Conservation (phyloP, 2,329 filamentous ascomycete genomes). For the Chaetomiaceae sp. region DNA sequence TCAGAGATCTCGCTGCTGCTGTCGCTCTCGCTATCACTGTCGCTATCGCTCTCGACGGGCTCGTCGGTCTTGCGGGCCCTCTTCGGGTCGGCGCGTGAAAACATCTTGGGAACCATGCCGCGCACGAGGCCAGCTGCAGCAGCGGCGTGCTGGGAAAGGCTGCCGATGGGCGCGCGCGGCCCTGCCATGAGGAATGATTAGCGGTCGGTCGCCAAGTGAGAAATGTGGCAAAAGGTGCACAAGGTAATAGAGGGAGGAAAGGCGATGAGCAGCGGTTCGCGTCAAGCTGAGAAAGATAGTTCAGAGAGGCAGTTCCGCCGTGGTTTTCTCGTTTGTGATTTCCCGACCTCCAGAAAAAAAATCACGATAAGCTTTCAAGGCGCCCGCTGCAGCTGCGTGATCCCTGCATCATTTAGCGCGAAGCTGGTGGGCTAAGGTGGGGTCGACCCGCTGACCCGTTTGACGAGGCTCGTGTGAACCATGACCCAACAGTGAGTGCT, state of each 20-base stretch:
- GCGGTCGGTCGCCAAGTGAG: background rate
- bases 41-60: conserved; percentile 13
- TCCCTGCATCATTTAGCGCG: background rate
- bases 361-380: conserved; percentile 9
- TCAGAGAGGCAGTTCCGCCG: background rate
- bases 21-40: conserved; percentile 16
- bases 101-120: conserved; percentile 14
- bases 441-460: no score
- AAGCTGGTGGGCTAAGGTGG: no score
- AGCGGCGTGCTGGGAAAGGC: conserved; percentile 25
- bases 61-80: conserved; percentile 11
- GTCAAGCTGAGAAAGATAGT: background rate
- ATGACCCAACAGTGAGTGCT: no score
- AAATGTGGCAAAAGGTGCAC: background rate
- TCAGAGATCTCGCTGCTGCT: conserved; percentile 5
- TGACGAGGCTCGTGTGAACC: no score
- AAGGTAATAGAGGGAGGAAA: background rate
- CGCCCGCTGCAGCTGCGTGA: conserved; percentile 1
- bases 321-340: background rate
- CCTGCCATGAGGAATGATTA: conserved; percentile 21
- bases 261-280: background rate
- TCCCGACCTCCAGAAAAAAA: conserved; percentile 5
- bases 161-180: conserved; percentile 28
- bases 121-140: conserved; percentile 21
- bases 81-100: conserved; percentile 12